Evolutionary conservation across 495 filamentous ascomycete genomes (phyloP), one percentile per base, ranked within the genome.

Genomic region (Poronia punctata): DNA sequence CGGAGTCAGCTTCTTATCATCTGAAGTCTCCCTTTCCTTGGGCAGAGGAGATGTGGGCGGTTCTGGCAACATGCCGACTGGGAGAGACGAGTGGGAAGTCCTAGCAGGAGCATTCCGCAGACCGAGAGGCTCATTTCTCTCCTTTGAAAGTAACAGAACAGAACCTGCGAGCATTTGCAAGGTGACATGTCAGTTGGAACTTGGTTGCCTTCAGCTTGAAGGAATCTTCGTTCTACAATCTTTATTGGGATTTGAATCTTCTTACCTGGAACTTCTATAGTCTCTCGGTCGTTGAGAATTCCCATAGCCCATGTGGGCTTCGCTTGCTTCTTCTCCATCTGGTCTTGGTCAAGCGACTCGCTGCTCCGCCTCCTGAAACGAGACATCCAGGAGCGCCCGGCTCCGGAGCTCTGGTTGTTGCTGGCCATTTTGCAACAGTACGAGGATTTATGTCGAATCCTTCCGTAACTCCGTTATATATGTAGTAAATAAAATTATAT

Each of bases 241-340:
- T 23, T 24, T 14, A 52, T 35, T 33, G 7, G 25, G 26, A 15
- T 31, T 10, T 7, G 16, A 33, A 38, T 16, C 14, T 22, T 62
- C 76, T 45, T 65, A 89, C 90, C 90, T 50, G 90, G 92, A 15
- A 97, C 92, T 66, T 95, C 86, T 25, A 93, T 84, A 0, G 90
- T 96, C 35, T 81, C 62, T 41, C 57, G 74, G 50, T 94, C 87
- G 56, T 88, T 89, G 24, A 95, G 58, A 14, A 97, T 82, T 25
- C 89, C 90, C 65, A 96, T 68, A 6, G 72, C 86, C 73, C 84
- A 87, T 65, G 78, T 62, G 3, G 59, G 41, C 16, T 78, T 62
- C 3, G 57, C 37, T 16, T 45, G 60, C 8, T 44, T 42, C 11
- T 28, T 38, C 14, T 27, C 34, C 12, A 11, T 39, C 17, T 14